Evolutionary conservation across 768 basidiomycete species (phyloP).

Genomic region (Phlegmacium glaucopus): DNA sequence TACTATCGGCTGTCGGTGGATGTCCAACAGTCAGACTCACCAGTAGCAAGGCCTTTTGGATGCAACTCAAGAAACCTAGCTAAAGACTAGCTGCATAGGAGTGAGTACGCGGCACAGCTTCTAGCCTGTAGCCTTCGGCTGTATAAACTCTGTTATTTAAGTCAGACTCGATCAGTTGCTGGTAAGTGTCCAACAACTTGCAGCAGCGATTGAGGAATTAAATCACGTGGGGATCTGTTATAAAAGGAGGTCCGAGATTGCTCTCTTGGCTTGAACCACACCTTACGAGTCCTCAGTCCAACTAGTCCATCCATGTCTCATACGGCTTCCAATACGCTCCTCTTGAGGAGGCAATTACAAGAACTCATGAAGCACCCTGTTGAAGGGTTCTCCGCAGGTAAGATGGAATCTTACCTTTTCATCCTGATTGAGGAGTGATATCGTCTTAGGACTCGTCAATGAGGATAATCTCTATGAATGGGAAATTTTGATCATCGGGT

Average conservation of each 20-base stretch:
- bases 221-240: too few species aligned
- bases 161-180: too few species aligned
- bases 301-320: slow-evolving; percentile 28
- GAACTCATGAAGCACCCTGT: slow-evolving; percentile 93
- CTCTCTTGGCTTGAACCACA: slow-evolving; percentile 20
- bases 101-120: too few species aligned
- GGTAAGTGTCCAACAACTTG: too few species aligned
- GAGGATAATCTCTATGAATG: slow-evolving; percentile 95
- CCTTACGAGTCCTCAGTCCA: neutral
- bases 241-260: neutral
- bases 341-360: slow-evolving; percentile 73
- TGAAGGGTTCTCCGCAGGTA: slow-evolving; percentile 95
- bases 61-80: too few species aligned
- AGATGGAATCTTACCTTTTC: slow-evolving; percentile 22
- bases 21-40: too few species aligned
- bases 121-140: too few species aligned
- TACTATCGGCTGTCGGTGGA: too few species aligned
- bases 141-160: too few species aligned
- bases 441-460: slow-evolving; percentile 77
- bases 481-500: slow-evolving; percentile 97
- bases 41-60: too few species aligned
- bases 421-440: slow-evolving; percentile 20
- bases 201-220: too few species aligned
- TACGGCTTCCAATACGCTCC: slow-evolving; percentile 56
- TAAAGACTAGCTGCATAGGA: too few species aligned